Conservation (phyloP, 192 early-diverging fungal genomes). For the Neocallimastix lanati region DNA sequence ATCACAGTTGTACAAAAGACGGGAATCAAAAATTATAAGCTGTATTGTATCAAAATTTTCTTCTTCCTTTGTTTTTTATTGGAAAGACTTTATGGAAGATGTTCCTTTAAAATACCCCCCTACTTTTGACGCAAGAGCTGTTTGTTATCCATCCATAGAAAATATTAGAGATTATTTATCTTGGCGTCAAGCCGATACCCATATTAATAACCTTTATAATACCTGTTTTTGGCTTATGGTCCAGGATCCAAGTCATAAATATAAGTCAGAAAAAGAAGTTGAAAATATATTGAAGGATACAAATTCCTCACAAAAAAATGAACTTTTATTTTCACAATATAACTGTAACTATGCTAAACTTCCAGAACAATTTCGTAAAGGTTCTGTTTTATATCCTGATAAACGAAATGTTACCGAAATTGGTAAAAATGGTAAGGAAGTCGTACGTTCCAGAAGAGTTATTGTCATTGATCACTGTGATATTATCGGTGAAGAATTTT, state of each 20-base stretch:
- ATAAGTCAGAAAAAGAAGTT: constrained; percentile 50
- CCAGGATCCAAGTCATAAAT: constrained; percentile 21
- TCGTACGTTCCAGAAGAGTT: constrained; percentile 30
- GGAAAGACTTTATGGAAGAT: constrained; percentile 53
- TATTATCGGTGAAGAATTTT: constrained; percentile 57
- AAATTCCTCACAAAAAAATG: constrained; percentile 74
- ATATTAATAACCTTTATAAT: constrained; percentile 51
- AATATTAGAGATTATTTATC: constrained; percentile 79
- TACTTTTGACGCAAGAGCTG: constrained; percentile 76
- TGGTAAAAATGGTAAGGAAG: constrained; percentile 1
- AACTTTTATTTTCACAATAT: constrained; percentile 67
- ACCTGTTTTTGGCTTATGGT: constrained; percentile 88
- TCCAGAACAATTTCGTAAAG: constrained; percentile 71
- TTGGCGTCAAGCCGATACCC: constrained; percentile 78
- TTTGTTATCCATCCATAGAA: constrained; percentile 67
- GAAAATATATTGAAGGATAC: constrained; percentile 67
- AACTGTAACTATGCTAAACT: constrained; percentile 78
- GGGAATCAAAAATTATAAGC: constrained; percentile 63
- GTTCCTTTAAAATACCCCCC: constrained; percentile 53
- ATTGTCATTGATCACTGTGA: constrained; percentile 40
- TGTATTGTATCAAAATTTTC: constrained; percentile 74
- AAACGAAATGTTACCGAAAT: constrained; percentile 13
- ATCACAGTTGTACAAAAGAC: constrained; percentile 47
- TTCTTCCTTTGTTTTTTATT: constrained; percentile 66
- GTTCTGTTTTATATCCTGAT: constrained; percentile 54